Evolutionary conservation across 1,284 basidiomycete species (phyloP).

Genomic region (Apiotrichum brassicae): DNA sequence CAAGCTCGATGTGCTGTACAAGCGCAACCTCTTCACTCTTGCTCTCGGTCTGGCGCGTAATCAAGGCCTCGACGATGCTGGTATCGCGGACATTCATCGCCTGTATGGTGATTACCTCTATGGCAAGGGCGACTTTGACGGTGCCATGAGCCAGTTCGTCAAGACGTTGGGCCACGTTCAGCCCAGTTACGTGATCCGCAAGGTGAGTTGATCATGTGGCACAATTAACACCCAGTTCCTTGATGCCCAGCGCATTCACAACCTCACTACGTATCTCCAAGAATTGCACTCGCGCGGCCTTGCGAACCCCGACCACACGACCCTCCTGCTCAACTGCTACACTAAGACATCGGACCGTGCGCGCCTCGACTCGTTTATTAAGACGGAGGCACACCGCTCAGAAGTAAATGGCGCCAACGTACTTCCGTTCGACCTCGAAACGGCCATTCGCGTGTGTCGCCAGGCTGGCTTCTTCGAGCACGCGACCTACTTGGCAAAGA

Average conservation of each 20-base stretch:
- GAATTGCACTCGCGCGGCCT: constrained; percentile 82
- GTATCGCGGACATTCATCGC: constrained; percentile 75
- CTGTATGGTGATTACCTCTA: constrained; percentile 92
- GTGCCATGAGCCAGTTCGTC: constrained; percentile 85
- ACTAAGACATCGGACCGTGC: constrained; percentile 90
- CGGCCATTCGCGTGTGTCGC: constrained; percentile 90
- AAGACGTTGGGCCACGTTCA: constrained; percentile 83
- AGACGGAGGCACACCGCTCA: constrained; percentile 59
- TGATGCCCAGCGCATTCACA: constrained; percentile 90
- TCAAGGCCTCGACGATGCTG: constrained; percentile 62
- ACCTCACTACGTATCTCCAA: constrained; percentile 91
- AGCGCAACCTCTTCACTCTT: constrained; percentile 64
- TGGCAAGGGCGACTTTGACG: constrained; percentile 83
- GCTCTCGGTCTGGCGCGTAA: constrained; percentile 67
- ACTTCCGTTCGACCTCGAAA: constrained; percentile 92
- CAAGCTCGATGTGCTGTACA: constrained; percentile 76
- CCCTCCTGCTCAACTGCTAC: constrained; percentile 89
- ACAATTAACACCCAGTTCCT: constrained; percentile 72
- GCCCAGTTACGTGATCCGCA: constrained; percentile 93
- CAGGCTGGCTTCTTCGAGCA: constrained; percentile 96
- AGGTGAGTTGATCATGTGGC: constrained; percentile 53
- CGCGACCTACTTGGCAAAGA: constrained; percentile 86
- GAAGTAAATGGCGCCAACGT: constrained; percentile 54
- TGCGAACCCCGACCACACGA: constrained; percentile 95
- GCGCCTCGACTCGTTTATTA: constrained; percentile 86